Base-by-base conservation (phyloP, 2,329 filamentous ascomycete species). In the Fusarium gaditjirri region DNA sequence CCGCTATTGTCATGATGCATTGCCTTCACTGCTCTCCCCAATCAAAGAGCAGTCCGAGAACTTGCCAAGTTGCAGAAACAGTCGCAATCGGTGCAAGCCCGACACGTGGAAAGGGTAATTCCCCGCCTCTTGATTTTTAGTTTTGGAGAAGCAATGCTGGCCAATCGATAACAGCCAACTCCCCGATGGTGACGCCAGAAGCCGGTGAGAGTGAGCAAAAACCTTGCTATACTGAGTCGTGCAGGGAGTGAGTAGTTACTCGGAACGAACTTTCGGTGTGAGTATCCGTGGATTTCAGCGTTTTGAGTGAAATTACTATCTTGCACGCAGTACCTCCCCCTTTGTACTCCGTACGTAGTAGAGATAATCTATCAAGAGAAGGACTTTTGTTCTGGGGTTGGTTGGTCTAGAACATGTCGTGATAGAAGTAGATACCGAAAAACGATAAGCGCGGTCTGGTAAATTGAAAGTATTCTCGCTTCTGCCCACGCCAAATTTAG, bases 91-190 rank as follows among this genome's bases (percentile, higher is more conserved):
- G 29, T 70, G 27, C 27, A 58, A 53, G 61, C 39, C 41, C 44
- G 61, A 67, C 70, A 72, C 70, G 70, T 70, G 70, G 70, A 70
- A 56, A 42, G 21, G 14, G 35, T n/a, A 39, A 70, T 52, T 57
- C 65, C 70, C 70, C 56, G 65, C 70, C 69, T 61, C 70, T 39
- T 42, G 38, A 60, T 56, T 63, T 67, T 66, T 66, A 38, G 46
- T 31, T 60, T 52, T 42, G 33, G 29, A 53, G 39, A 59, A 68
- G 49, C 27, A 31, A 27, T 58, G 61, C 23, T 38, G 33, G 49
- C 70, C 70, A 73, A 72, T 70, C 39, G 38, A 19, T 47, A 25
- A 29, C 39, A 56, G 47, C 53, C 57, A 61, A 52, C 63, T 63
- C 53, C 61, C 47, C 44, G 36, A 65, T 56, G 58, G 42, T 64